These are phyloP conservation scores for Saccharomycopsis javanensis DNA, from an alignment of 805 yeast genomes.

Conservation along the genomic window DNA sequence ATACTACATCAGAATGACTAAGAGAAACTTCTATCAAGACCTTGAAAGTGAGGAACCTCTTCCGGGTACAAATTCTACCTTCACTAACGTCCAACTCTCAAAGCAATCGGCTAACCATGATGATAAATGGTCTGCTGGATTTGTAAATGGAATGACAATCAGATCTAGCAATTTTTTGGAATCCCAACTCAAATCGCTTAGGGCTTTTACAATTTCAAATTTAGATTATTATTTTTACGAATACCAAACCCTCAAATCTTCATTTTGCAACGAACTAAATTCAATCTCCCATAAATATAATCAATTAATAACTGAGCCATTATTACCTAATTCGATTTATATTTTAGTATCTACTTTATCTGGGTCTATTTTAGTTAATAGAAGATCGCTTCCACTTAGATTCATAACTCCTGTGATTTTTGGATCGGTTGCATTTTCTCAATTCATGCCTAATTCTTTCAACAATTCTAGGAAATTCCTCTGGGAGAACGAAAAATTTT, in stretches of 20 bases:
- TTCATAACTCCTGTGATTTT: conserved; percentile 41
- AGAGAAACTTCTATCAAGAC: conserved; percentile 43
- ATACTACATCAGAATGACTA: background rate
- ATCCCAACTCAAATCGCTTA: conserved; percentile 30
- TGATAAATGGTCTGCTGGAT: conserved; percentile 24
- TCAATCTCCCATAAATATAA: conserved; percentile 27
- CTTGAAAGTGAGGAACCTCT: conserved; percentile 38
- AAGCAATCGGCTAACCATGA: conserved; percentile 24
- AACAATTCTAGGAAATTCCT: conserved; percentile 25
- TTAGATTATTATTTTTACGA: conserved; percentile 34
- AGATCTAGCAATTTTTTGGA: conserved; percentile 41
- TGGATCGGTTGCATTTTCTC: conserved; percentile 36
- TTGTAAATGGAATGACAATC: conserved; percentile 46
- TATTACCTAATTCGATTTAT: conserved; percentile 45
- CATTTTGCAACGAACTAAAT: conserved; percentile 35
- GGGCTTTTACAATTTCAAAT: conserved; percentile 33
- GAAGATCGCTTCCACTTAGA: conserved; percentile 39
- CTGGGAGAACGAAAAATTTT: conserved; percentile 26
- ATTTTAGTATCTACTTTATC: conserved; percentile 46
- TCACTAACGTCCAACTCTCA: conserved; percentile 26
- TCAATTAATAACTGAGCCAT: conserved; percentile 38
- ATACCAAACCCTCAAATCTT: conserved; percentile 36
- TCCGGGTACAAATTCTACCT: conserved; percentile 32
- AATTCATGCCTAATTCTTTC: conserved; percentile 43
- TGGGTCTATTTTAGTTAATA: conserved; percentile 45